phyloP scores from a whole-genome alignment of 345 rosid species.

The Rhodamnia argentea region DNA sequence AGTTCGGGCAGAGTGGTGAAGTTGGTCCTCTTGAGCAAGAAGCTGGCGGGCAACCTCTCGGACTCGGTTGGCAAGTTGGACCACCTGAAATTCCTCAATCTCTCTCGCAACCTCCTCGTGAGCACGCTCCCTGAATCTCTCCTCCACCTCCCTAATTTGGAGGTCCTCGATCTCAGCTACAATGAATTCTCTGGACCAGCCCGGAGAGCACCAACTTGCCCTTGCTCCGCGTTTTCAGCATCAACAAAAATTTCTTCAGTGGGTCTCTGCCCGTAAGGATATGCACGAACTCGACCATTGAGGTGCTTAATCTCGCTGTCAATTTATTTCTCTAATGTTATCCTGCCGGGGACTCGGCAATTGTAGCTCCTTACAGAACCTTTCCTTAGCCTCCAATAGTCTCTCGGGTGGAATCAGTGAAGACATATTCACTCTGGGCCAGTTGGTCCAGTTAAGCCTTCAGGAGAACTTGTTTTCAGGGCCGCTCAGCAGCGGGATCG shows the following conservation, averaged over 20 bases:
- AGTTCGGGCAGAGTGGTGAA: background rate
- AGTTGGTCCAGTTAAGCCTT: background rate
- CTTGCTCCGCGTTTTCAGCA: background rate
- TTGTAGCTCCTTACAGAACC: background rate
- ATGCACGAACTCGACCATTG: background rate
- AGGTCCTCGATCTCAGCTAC: conserved; percentile 2
- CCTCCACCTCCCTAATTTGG: background rate
- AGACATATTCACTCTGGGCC: background rate
- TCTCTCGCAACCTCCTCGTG: background rate
- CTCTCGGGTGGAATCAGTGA: background rate
- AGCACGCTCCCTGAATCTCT: background rate
- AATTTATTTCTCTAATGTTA: background rate
- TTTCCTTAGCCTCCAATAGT: background rate
- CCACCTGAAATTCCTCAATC: conserved; percentile 1
- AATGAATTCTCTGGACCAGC: background rate
- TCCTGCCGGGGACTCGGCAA: background rate
- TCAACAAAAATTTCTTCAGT: background rate
- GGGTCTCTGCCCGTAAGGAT: background rate
- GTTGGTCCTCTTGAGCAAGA: background rate
- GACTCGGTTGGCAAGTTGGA: background rate
- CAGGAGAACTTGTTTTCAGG: conserved; percentile 3
- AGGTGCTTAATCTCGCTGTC: background rate
- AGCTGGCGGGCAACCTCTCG: background rate
- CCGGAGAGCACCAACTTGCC: background rate
- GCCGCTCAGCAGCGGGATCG: background rate